Base-by-base conservation (phyloP, 495 filamentous ascomycete genomes). In the Penicillium waksmanii region DNA sequence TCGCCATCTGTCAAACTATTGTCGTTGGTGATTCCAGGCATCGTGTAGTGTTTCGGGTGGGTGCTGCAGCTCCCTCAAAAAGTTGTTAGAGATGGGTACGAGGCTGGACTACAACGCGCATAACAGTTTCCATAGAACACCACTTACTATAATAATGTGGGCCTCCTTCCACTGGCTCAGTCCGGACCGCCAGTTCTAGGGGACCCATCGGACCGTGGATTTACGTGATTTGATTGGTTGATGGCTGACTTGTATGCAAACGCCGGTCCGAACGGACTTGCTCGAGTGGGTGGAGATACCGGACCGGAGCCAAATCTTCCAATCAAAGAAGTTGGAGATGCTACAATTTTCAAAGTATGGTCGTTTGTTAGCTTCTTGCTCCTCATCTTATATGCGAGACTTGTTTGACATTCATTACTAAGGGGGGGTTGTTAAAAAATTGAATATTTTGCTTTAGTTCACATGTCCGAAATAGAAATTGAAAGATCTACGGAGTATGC, bases 21-120 rank as follows among this genome's bases (percentile, higher is more conserved):
- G 17, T 25, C 15, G 23, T 23, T 50, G 8, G 43, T 57, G 27
- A 50, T 50, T 36, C 48, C 46, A 46, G 49, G 18, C 56, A 58
- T 58, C 23, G 31, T 55, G 35, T 18, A 0, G 42, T 44, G 42
- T 17, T 44, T 44, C n/a, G 42, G 17, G 17, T 44, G 17, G 17
- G 42, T 19, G 42, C 17, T 44, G 15, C 15, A 40, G 36, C 15
- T 44, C n/a, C 42, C 17, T 44, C 15, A 3, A 1, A 44, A 44
- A 44, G 36, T 13, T 19, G 8, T 1, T 7, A 1, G n/a, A 17
- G 3, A 19, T 17, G 42, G 1, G 42, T 44, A 8, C 42, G 12
- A 12, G 15, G 15, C 15, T 12, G 36, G 5, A 38, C 11, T 38
- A 38, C 15, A 44, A 19, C 5, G 17, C 15, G 15, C 42, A 44